phyloP scores from a whole-genome alignment of 768 basidiomycete genomes.

The Amanita rimosa region DNA sequence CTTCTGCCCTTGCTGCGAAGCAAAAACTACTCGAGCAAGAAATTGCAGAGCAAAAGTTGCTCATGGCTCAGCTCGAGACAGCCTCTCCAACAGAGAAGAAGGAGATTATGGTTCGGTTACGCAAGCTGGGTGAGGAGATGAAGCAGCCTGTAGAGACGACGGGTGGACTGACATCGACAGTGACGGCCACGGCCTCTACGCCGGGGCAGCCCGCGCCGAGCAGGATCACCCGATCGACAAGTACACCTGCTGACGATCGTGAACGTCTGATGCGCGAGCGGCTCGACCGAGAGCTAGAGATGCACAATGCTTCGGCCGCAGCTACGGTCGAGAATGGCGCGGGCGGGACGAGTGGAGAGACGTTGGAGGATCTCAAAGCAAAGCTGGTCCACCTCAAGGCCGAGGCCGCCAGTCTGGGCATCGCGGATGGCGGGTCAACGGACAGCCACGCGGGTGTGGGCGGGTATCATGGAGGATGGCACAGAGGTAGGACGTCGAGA shows the following conservation, averaged over 20 bases:
- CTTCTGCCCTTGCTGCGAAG: slow-evolving; percentile 49
- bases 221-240: slow-evolving; percentile 12
- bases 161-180: slow-evolving; percentile 16
- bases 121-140: slow-evolving; percentile 76
- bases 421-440: slow-evolving; percentile 22
- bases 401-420: slow-evolving; percentile 72
- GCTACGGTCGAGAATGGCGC: slow-evolving; percentile 20
- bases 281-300: slow-evolving; percentile 78
- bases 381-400: slow-evolving; percentile 69
- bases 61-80: slow-evolving; percentile 60
- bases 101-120: slow-evolving; percentile 61
- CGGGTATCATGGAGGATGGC: slow-evolving; percentile 48
- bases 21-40: slow-evolving; percentile 70
- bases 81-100: slow-evolving; percentile 69
- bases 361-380: slow-evolving; percentile 60
- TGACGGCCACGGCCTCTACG: slow-evolving; percentile 15
- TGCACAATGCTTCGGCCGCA: slow-evolving; percentile 32
- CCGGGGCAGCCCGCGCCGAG: slow-evolving; percentile 9
- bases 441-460: slow-evolving; percentile 21
- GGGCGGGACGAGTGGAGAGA: slow-evolving; percentile 33
- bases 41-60: slow-evolving; percentile 79
- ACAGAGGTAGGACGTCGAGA: slow-evolving; percentile 53
- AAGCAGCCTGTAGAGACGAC: slow-evolving; percentile 25
- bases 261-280: slow-evolving; percentile 51
- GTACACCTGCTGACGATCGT: slow-evolving; percentile 23